phyloP scores from a whole-genome alignment of 2,329 filamentous ascomycete genomes.

The Emericellopsis cladophorae region DNA sequence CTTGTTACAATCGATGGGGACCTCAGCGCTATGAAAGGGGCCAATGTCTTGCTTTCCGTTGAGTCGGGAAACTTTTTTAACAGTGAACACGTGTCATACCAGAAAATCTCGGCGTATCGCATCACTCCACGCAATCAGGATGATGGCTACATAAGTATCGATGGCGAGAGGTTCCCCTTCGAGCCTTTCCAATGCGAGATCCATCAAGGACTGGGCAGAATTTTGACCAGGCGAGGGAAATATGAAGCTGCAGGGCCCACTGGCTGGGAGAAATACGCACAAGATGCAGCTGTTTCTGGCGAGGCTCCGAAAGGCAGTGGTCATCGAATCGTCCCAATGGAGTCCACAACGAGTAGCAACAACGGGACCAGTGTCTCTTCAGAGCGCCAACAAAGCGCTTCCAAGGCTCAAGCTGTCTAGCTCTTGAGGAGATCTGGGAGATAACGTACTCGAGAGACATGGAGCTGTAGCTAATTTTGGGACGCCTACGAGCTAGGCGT shows the following conservation, averaged over 20 bases:
- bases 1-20: slow-evolving; percentile 70
- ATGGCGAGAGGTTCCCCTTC: slow-evolving; percentile 80
- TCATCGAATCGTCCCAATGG: no score
- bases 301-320: no score
- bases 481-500: no score
- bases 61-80: slow-evolving; percentile 70
- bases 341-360: no score
- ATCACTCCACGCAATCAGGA: slow-evolving; percentile 62
- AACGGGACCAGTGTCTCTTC: no score
- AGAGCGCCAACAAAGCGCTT: no score
- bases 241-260: slow-evolving; percentile 52
- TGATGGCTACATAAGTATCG: slow-evolving; percentile 82
- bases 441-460: no score
- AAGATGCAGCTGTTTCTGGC: no score
- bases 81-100: slow-evolving; percentile 62
- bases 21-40: slow-evolving; percentile 50
- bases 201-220: slow-evolving; percentile 68
- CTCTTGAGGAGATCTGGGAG: no score
- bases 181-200: slow-evolving; percentile 86
- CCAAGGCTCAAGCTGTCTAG: no score
- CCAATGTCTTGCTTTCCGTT: slow-evolving; percentile 60
- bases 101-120: slow-evolving; percentile 78
- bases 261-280: slow-evolving; percentile 1
- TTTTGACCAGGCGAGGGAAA: slow-evolving; percentile 62
- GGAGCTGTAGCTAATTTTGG: no score